Percentiles rank a stretch among this genome's conserved stretches.
These are phyloP conservation scores for Penicillium cinerascens DNA, from an alignment of 495 filamentous ascomycete genomes.

Conservation along the genomic window DNA sequence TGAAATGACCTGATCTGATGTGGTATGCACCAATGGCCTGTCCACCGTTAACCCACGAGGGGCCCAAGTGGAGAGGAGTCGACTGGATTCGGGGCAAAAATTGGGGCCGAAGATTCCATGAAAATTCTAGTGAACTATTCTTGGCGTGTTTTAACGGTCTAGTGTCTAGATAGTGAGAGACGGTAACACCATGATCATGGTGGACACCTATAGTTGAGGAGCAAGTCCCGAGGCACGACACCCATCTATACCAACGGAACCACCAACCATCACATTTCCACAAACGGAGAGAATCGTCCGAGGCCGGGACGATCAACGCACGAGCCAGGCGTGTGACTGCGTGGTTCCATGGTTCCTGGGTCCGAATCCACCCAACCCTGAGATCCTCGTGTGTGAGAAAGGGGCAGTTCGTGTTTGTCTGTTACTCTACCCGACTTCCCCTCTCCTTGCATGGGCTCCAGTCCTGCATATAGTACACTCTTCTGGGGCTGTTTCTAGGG, in stretches of 20 bases:
- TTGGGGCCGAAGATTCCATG: slow-evolving; percentile 2
- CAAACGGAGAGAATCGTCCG: not conserved
- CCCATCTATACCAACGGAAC: not conserved
- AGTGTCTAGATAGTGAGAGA: not conserved
- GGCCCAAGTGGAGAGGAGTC: slow-evolving; percentile 3
- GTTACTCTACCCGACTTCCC: not conserved
- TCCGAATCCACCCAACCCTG: slow-evolving; percentile 2
- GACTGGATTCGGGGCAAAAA: not conserved
- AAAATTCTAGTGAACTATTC: not conserved
- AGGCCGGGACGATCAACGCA: slow-evolving; percentile 1
- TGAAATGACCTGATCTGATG: not conserved
- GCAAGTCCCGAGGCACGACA: no score
- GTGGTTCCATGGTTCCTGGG: not conserved
- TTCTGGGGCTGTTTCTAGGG: not conserved
- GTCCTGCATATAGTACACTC: not conserved
- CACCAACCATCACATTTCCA: not conserved
- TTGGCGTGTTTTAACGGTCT: not conserved
- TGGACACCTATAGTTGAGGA: no score
- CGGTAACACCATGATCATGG: no score
- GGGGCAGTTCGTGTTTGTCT: not conserved
- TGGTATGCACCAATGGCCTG: not conserved
- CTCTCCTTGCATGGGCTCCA: not conserved
- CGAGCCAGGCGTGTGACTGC: slow-evolving; percentile 1
- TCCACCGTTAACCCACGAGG: not conserved
- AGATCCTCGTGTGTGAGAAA: not conserved